Evolutionary conservation across 2,329 filamentous ascomycete genomes (phyloP).

Genomic region (Aspergillus brasiliensis): DNA sequence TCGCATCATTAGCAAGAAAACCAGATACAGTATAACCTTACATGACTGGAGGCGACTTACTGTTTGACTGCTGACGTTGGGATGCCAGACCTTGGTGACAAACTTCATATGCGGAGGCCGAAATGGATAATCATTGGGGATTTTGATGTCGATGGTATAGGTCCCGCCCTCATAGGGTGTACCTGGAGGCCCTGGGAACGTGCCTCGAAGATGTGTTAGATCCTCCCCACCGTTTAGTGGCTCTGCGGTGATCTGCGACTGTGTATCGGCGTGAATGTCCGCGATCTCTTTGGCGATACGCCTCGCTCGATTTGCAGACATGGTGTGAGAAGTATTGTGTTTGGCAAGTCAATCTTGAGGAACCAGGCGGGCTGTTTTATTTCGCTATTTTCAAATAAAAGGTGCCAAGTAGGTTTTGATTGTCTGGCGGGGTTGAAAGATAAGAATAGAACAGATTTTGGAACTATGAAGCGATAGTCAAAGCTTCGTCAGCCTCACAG

Average conservation of each 20-base stretch:
- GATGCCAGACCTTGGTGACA: constrained; percentile 93
- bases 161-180: constrained; percentile 89
- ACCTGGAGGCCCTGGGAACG: constrained; percentile 83
- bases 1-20: not conserved
- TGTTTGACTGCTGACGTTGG: constrained; percentile 92
- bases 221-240: constrained; percentile 65
- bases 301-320: constrained; percentile 60
- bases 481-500: not conserved
- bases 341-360: not conserved
- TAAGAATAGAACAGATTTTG: not conserved
- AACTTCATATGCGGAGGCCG: constrained; percentile 90
- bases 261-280: constrained; percentile 62
- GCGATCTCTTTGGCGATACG: constrained; percentile 55
- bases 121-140: constrained; percentile 90
- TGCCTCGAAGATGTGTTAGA: constrained; percentile 79
- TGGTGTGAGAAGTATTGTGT: constrained; percentile 26
- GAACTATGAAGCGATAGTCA: not conserved
- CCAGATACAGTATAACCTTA: no score
- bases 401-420: not conserved
- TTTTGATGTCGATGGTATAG: constrained; percentile 80
- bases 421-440: not conserved
- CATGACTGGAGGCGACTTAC: constrained; percentile 54
- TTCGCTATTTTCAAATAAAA: not conserved
- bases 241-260: constrained; percentile 74
- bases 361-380: no score